These are phyloP conservation scores for Saccharomycopsis sp. DNA, from an alignment of 805 yeast genomes.

Conservation along the genomic window DNA sequence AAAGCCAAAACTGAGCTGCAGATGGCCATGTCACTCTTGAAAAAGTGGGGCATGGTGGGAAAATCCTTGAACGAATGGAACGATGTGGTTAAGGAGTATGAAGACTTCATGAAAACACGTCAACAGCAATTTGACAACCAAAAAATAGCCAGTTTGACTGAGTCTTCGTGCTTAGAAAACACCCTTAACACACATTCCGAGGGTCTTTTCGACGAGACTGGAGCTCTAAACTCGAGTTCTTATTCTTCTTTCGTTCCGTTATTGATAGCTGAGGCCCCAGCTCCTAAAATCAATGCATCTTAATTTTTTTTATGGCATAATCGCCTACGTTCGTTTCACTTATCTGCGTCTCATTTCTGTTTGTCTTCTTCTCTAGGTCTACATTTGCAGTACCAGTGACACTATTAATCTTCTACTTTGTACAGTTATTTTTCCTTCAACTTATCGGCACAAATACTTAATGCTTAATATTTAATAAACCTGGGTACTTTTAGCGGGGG, in stretches of 20 bases:
- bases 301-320: background rate
- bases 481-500: background rate
- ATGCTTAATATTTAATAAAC: background rate
- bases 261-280: slow-evolving; percentile 31
- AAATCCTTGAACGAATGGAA: slow-evolving; percentile 49
- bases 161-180: slow-evolving; percentile 12
- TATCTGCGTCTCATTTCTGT: no score
- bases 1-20: background rate
- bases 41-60: slow-evolving; percentile 33
- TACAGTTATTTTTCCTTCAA: background rate
- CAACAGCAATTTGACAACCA: slow-evolving; percentile 22
- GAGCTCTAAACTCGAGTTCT: slow-evolving; percentile 5
- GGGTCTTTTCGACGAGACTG: slow-evolving; percentile 2
- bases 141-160: slow-evolving; percentile 7
- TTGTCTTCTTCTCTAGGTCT: no score
- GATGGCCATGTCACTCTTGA: slow-evolving; percentile 16
- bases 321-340: background rate
- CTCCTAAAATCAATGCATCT: slow-evolving; percentile 21
- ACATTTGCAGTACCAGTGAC: background rate
- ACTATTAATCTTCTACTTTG: no score
- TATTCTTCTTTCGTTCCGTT: slow-evolving; percentile 27
- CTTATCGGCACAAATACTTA: background rate
- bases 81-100: slow-evolving; percentile 40
- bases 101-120: slow-evolving; percentile 30
- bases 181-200: slow-evolving; percentile 5